Conservation (phyloP, 331 rosid genomes). For the Malus hybrid region DNA sequence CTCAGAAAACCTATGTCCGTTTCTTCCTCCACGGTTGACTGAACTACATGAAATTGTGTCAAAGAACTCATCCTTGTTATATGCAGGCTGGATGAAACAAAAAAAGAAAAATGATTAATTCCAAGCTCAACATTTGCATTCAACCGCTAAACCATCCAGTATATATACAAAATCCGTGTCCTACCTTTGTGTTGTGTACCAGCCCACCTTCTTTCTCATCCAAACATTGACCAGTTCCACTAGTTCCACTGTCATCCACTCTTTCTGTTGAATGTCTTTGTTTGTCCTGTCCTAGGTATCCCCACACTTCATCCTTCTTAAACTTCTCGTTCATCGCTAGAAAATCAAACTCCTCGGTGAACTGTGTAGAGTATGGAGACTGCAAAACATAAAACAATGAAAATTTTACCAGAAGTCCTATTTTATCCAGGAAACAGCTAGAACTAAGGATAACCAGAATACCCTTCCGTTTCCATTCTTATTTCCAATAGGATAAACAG, state of each 20-base stretch:
- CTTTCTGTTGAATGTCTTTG: slow-evolving; percentile 16
- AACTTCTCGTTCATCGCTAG: slow-evolving; percentile 74
- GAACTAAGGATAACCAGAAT: not conserved
- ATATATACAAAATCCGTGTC: not conserved
- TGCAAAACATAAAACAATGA: slow-evolving; percentile 14
- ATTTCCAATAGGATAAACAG: not conserved
- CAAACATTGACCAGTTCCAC: slow-evolving; percentile 18
- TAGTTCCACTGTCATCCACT: slow-evolving; percentile 20
- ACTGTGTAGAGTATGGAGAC: slow-evolving; percentile 33
- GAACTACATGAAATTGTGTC: slow-evolving; percentile 58
- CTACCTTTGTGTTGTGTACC: slow-evolving; percentile 35
- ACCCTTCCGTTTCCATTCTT: not conserved
- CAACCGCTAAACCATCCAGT: not conserved
- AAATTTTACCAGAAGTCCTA: not conserved
- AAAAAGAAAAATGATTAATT: not conserved
- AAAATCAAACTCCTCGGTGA: slow-evolving; percentile 72
- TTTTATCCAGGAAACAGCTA: not conserved
- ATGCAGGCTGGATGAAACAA: slow-evolving; percentile 57
- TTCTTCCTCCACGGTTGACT: slow-evolving; percentile 27
- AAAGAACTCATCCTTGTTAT: slow-evolving; percentile 70
- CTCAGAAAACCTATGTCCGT: slow-evolving; percentile 24
- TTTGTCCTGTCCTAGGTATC: slow-evolving; percentile 44
- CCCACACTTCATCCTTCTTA: slow-evolving; percentile 76
- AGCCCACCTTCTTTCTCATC: slow-evolving; percentile 24
- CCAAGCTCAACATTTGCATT: not conserved